Base-by-base conservation (phyloP, 106 monocot genomes). In the Platanthera guangdongensis region DNA sequence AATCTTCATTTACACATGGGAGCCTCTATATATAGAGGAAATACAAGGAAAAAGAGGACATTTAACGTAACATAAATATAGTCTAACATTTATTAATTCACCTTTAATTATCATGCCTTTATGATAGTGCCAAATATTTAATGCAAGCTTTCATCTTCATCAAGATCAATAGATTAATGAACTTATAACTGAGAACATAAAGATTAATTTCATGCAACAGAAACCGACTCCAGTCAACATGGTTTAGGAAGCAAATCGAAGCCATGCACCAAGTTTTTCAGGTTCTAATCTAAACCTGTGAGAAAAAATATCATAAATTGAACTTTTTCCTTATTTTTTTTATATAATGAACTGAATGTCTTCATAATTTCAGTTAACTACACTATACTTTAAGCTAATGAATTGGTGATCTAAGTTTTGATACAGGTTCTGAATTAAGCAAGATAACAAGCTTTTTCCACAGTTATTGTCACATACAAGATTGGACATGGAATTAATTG, bases 211-310 rank as follows among this genome's bases (percentile, higher is more conserved):
- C 72, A 87, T 90, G 90, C 30, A 87, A 90, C 90, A 90, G 90
- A 90, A 80, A 72, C 30, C 84, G 90, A 87, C 74, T 90, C 86
- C 11, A 46, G 51, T 72, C 92, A 88, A 91, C 76, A 84, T 92
- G 92, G 89, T 89, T 72, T 97, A 91, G 96, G 96, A 97, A 93
- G 96, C 96, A 97, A 97, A 97, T 93, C 91, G 86, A 97, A 93
- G 93, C 96, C 96, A 77, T 97, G 96, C 93, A 97, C 88, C 84
- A 97, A 97, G 82, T 97, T 97, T 97, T 97, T 97, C 93, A 97
- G 80, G 80, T 81, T 81, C 80, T 81, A 81, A 81, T 81, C 75
- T 81, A 86, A 91, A 86, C 89, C 82, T 79, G 49, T 77, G 63
- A 78, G 88, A 90, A 62, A 85, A 74, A 84, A 85, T 80, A 77